A percentile compares a stretch with the other conserved stretches of the same genome.
These are phyloP conservation scores for Phalaenopsis hybrid DNA, from an alignment of 116 monocot genomes.

Conservation along the genomic window DNA sequence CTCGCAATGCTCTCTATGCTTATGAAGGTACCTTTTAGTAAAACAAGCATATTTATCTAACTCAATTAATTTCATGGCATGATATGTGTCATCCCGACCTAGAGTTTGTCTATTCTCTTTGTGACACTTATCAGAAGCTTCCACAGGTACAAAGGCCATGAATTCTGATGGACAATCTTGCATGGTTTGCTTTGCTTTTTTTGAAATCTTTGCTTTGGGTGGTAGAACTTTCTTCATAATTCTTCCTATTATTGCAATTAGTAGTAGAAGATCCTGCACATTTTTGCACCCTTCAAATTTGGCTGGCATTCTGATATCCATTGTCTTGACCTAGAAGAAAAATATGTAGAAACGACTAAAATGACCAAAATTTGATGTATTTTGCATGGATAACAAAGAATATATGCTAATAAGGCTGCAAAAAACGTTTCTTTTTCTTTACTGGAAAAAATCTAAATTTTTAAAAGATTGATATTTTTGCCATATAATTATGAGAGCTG, in stretches of 20 bases:
- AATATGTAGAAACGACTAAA: no score
- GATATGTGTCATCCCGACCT: constrained; percentile 1
- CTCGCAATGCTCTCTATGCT: constrained; percentile 22
- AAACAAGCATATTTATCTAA: constrained; percentile 16
- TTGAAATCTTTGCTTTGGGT: constrained; percentile 13
- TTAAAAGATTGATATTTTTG: no score
- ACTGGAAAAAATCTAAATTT: no score
- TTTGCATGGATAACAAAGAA: no score
- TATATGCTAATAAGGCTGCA: no score
- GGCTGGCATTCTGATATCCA: no score
- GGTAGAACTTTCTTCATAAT: constrained; percentile 18
- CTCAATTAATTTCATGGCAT: constrained; percentile 13
- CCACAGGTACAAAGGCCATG: constrained; percentile 12
- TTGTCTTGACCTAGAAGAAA: no score
- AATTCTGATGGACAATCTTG: constrained; percentile 15
- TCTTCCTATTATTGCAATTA: constrained; percentile 5
- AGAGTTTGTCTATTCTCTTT: constrained; percentile 9
- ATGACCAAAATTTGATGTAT: no score
- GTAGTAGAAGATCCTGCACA: constrained; percentile 7
- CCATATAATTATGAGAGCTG: no score
- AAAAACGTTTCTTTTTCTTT: no score
- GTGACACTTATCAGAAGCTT: constrained; percentile 8
- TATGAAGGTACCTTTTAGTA: constrained; percentile 9
- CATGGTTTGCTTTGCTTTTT: constrained; percentile 14
- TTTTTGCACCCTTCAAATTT: no score